Evolutionary conservation across 306 rosid species (phyloP), one percentile per base, ranked within the genome.

Genomic region (Cicer judaicum): DNA sequence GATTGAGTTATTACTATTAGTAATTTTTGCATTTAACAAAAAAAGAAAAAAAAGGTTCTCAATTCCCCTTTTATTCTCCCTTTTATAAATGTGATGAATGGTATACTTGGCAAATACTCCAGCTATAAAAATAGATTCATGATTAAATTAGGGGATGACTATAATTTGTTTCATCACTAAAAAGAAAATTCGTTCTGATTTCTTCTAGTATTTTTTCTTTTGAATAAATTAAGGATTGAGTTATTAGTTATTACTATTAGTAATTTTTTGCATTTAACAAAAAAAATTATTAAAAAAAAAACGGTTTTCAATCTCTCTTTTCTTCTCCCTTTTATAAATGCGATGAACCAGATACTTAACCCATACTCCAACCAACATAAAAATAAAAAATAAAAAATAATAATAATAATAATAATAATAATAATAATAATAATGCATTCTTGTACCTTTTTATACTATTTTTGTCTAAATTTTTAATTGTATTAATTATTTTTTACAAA

Each of bases 101-200:
- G 21, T 19, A 19, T 19, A 19, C 21, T 78, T 78, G 72, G 34
- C 44, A 66, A 67, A 60, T 52, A 67, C 80, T 62, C 84, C 69
- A 55, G 18, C 60, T 21, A 21, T 1, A 21, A 21, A 21, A 21
- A 21, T n/a, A 21, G 2, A 1, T 21, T 21, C 24, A 21, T 21
- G 24, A 21, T 21, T 21, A 21, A 21, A 18, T 7, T 15, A 53
- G 59, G 29, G 16, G 54, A 43, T 10, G 15, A 68, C 24, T 14
- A 61, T 39, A 43, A 11, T 65, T n/a, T 53, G 40, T 65, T 36
- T 41, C 8, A 53, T 48, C 3, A 24, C 3, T 44, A 2, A 39
- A 76, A 19, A 6, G 34, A 40, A 52, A 63, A 10, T 8, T 1
- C 1, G 24, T 21, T 21, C 24, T 21, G 2, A 44, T 46, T 9